Conservation (phyloP, 2,329 filamentous ascomycete species). For the Aspergillus clavatus region DNA sequence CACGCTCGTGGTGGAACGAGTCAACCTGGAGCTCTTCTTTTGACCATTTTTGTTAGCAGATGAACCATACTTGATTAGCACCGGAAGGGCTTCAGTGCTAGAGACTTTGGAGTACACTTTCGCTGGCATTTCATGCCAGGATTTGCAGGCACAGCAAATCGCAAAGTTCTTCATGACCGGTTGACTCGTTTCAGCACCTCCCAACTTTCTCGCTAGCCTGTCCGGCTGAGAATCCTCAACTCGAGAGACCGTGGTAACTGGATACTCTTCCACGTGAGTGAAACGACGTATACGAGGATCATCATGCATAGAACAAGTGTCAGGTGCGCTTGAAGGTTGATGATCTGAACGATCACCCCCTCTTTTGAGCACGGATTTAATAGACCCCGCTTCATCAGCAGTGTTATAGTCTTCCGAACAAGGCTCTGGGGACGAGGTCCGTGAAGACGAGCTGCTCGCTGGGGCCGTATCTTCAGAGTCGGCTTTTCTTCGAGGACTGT, state of each 20-base stretch:
- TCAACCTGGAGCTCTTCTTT: not conserved
- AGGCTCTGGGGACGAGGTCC: constrained; percentile 15
- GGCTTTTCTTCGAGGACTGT: not conserved
- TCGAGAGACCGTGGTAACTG: not conserved
- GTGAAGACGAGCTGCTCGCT: constrained; percentile 13
- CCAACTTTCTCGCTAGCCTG: constrained; percentile 14
- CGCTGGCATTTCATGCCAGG: constrained; percentile 42
- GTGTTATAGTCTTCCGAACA: constrained; percentile 30
- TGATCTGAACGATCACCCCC: constrained; percentile 3
- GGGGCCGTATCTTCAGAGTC: not conserved
- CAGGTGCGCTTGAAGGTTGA: not conserved
- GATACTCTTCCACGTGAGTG: not conserved
- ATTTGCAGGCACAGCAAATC: constrained; percentile 41
- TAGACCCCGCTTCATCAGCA: constrained; percentile 24
- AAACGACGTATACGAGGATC: not conserved
- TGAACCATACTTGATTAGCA: not conserved
- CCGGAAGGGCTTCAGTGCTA: constrained; percentile 18
- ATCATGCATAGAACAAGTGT: not conserved
- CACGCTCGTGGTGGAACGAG: not conserved
- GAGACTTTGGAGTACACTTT: constrained; percentile 35
- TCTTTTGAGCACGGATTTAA: constrained; percentile 9
- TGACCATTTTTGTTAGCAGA: not conserved
- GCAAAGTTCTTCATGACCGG: constrained; percentile 38
- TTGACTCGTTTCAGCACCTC: constrained; percentile 14
- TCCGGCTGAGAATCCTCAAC: constrained; percentile 2